A percentile compares a stretch with the other conserved stretches of the same genome.
Conservation (phyloP, 2,329 filamentous ascomycete species). For the Colletotrichum sp. region DNA sequence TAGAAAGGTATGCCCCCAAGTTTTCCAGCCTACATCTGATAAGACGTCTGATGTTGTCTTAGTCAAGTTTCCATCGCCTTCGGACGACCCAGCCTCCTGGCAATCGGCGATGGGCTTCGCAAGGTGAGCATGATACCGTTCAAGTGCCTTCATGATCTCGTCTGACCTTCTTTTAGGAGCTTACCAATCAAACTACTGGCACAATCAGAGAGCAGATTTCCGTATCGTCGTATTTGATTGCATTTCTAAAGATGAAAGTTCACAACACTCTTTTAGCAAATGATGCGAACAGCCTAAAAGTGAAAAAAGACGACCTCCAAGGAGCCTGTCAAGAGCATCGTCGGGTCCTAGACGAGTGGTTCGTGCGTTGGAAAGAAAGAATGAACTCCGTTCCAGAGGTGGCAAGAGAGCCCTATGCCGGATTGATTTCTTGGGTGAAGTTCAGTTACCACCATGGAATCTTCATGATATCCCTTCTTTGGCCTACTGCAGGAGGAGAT, state of each 20-base stretch:
- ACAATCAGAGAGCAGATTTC: not conserved
- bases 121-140: not conserved
- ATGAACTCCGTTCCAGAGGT: not conserved
- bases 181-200: not conserved
- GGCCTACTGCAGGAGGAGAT: not conserved
- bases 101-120: not conserved
- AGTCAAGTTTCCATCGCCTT: not conserved
- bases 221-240: not conserved
- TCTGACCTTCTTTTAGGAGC: not conserved
- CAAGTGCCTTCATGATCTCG: not conserved
- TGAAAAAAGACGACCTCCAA: not conserved
- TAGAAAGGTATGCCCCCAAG: not conserved
- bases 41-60: not conserved
- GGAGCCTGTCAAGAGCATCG: not conserved
- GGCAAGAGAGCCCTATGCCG: not conserved
- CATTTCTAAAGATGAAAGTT: not conserved
- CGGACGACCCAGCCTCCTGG: not conserved
- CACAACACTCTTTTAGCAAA: not conserved
- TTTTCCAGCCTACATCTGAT: not conserved
- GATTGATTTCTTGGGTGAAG: not conserved
- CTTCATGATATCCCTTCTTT: not conserved
- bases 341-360: not conserved
- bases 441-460: not conserved
- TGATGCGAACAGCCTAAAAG: not conserved
- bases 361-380: not conserved